Evolutionary conservation across 208 protist genomes (phyloP), one percentile per base, ranked within the genome.

Genomic region (Herpetomonas tarakana): DNA sequence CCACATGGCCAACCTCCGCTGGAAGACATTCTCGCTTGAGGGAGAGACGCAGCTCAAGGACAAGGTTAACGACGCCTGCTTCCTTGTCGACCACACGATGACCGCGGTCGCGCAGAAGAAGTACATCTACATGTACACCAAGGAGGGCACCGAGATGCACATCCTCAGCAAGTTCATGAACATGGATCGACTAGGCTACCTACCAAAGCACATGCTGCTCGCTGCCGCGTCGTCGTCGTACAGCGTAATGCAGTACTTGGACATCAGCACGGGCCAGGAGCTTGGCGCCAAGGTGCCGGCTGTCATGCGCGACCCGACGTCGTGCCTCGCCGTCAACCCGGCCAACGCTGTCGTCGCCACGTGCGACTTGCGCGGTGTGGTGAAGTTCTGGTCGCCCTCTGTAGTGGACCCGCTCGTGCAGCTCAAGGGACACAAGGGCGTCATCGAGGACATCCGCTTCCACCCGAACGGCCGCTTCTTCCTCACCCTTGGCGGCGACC

Each of bases 101-200:
- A 95, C 98, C 51, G 98, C 98, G 4, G 92, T 98, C 14, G 98
- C 98, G 24, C 98, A 99, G 90, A 98, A 98, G 65, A 98, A 98
- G 76, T 98, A 98, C 70, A 88, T 98, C 14, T 99, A 98, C 83
- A 98, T 99, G 76, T 99, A 99, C 85, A 98, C 98, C 61, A 92
- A 96, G 51, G 83, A 96, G 27, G 98, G 98, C 27, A 79, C 92
- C 12, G 98, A 99, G 77, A 85, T 99, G 65, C 98, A 99, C 71
- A 73, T 94, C 44, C 77, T 99, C 25, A 82, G 87, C n/a, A 89
- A 97, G 57, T 94, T 99, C 65, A 71, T 82, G 22, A 86, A 99
- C 70, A 95, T 98, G 62, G 86, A 93, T 46, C 72, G 87, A 1
- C 59, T 99, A 2, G 79, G 79, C n/a, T 99, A 98, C 68, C 74